These are phyloP conservation scores for Penicillium ochrochloron DNA, from an alignment of 495 filamentous ascomycete species.

Conservation along the genomic window DNA sequence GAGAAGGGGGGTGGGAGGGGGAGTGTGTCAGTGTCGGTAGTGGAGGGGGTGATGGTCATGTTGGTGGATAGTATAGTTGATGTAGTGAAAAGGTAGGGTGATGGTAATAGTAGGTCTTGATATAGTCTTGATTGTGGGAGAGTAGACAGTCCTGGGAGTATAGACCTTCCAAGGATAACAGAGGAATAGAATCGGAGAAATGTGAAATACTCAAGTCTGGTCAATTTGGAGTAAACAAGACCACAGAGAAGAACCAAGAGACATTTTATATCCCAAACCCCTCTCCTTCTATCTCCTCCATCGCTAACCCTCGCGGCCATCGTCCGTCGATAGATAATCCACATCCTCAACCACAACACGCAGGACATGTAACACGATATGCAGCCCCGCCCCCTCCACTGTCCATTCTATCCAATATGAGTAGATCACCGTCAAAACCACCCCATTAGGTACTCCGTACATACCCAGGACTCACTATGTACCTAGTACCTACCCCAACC, in stretches of 20 bases:
- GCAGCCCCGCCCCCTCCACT: not conserved
- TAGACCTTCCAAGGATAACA: not conserved
- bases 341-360: not conserved
- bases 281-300: not conserved
- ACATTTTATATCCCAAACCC: not conserved
- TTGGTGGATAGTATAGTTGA: not conserved
- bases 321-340: conserved; percentile 8
- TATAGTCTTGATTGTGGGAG: not conserved
- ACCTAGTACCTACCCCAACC: not conserved
- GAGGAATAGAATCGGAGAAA: not conserved
- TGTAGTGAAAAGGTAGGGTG: not conserved
- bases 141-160: not conserved
- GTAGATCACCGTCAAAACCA: conserved; percentile 15
- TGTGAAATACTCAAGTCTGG: not conserved
- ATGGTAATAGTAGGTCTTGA: not conserved
- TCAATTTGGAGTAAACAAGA: not conserved
- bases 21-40: conserved; percentile 14
- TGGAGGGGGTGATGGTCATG: not conserved
- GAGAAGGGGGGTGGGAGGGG: conserved; percentile 61
- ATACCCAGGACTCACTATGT: not conserved
- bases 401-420: not conserved
- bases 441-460: conserved; percentile 14
- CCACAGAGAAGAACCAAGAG: not conserved
- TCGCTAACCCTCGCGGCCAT: not conserved
- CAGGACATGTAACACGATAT: not conserved